Percentiles rank a stretch among this genome's conserved stretches.
Evolutionary conservation across 2,329 filamentous ascomycete genomes (phyloP).

Genomic region (Aspergillus sp.): DNA sequence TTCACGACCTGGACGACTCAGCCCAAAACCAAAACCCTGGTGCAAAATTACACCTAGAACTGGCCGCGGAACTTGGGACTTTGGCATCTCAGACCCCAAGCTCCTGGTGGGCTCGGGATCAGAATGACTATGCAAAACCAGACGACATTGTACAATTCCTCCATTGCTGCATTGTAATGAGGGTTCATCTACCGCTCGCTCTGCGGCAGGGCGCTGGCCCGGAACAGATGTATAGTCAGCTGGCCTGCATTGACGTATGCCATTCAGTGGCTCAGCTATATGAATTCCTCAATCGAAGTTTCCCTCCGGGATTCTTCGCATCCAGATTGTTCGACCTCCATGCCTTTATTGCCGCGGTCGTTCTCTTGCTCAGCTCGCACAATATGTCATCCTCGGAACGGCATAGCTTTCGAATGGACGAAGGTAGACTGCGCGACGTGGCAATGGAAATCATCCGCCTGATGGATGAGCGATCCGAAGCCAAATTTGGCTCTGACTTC

Average conservation of each 20-base stretch:
- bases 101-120: constrained; percentile 7
- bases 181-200: constrained; percentile 8
- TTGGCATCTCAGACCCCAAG: constrained; percentile 6
- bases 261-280: constrained; percentile 7
- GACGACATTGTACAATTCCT: constrained; percentile 10
- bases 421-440: no score
- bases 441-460: constrained; percentile 5
- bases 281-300: constrained; percentile 5
- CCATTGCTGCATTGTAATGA: constrained; percentile 10
- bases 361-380: constrained; percentile 8
- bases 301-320: constrained; percentile 8
- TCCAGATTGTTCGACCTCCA: constrained; percentile 9
- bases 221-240: constrained; percentile 8
- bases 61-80: constrained; percentile 5
- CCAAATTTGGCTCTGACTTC: constrained; percentile 4
- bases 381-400: no score
- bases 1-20: constrained; percentile 8
- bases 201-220: constrained; percentile 6
- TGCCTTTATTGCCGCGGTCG: constrained; percentile 8
- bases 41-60: constrained; percentile 5
- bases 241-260: constrained; percentile 12
- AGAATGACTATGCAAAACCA: constrained; percentile 2
- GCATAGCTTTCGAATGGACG: no score
- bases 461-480: constrained; percentile 5
- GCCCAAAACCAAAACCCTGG: constrained; percentile 2